Percentiles rank a stretch among this genome's conserved stretches.
Conservation (phyloP, 306 rosid species). For the Prunus salicina region DNA sequence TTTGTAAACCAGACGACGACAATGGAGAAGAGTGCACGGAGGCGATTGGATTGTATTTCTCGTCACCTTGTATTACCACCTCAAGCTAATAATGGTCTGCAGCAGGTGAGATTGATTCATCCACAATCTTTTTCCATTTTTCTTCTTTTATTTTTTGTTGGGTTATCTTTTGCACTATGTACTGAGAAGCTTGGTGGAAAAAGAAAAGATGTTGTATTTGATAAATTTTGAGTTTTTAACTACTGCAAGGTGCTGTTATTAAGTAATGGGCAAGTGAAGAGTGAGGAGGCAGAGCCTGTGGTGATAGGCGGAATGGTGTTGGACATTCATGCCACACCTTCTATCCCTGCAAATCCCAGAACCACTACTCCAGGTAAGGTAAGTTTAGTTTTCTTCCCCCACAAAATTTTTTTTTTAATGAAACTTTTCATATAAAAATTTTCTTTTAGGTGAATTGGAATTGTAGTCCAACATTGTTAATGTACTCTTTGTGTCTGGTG, state of each 20-base stretch:
- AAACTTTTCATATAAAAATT: not conserved
- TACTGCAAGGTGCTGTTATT: slow-evolving; percentile 15
- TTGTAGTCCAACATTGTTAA: not conserved
- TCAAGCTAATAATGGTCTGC: slow-evolving; percentile 17
- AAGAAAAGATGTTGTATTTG: not conserved
- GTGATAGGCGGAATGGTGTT: slow-evolving; percentile 89
- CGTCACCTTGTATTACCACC: slow-evolving; percentile 23
- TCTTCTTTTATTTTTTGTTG: not conserved
- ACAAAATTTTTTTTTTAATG: not conserved
- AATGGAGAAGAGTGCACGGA: slow-evolving; percentile 33
- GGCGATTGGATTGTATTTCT: slow-evolving; percentile 36
- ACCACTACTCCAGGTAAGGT: slow-evolving; percentile 85
- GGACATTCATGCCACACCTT: slow-evolving; percentile 64
- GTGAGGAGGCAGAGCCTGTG: slow-evolving; percentile 46
- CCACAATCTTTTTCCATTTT: not conserved
- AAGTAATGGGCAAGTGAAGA: slow-evolving; percentile 31
- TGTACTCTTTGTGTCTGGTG: not conserved
- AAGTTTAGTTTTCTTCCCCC: not conserved
- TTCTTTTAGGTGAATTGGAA: not conserved
- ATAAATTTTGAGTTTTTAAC: not conserved
- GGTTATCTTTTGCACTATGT: not conserved
- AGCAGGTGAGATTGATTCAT: slow-evolving; percentile 18
- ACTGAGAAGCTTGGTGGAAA: not conserved
- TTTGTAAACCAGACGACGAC: not conserved
- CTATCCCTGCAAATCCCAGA: slow-evolving; percentile 30